phyloP scores from a whole-genome alignment of 2,329 filamentous ascomycete species.

The Aspergillus pseudonomiae region DNA sequence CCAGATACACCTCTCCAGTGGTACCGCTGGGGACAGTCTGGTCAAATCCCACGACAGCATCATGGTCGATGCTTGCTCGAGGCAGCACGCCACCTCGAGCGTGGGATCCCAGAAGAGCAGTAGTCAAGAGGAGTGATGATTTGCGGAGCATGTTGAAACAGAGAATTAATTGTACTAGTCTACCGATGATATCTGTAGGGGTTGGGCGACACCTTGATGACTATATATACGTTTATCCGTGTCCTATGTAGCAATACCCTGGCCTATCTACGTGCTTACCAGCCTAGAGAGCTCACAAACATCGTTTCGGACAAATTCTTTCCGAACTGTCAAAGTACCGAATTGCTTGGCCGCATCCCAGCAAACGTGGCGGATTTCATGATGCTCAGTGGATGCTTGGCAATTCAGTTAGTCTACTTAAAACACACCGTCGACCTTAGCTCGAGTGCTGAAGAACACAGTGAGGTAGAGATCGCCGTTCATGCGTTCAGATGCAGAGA shows the following conservation, averaged over 20 bases:
- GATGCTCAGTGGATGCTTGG: neutral
- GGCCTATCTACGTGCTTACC: neutral
- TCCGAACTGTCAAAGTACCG: neutral
- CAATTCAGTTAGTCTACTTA: neutral
- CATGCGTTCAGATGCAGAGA: neutral
- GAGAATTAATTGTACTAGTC: too few species aligned
- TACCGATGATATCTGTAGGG: neutral
- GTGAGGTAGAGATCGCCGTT: neutral
- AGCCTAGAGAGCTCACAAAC: neutral
- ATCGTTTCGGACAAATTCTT: neutral
- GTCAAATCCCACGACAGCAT: constrained; percentile 57
- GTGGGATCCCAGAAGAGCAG: neutral
- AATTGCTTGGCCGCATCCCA: neutral
- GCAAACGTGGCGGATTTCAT: neutral
- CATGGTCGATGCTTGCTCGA: constrained; percentile 49
- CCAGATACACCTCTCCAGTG: constrained; percentile 53
- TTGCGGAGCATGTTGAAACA: neutral
- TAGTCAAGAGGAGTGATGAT: neutral
- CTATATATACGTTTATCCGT: neutral
- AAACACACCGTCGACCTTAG: neutral
- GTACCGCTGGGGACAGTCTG: constrained; percentile 55
- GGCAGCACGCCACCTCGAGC: neutral
- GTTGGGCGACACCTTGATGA: neutral
- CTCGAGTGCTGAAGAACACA: neutral
- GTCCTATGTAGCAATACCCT: neutral